Base-by-base conservation (phyloP, 495 filamentous ascomycete genomes). In the Aspergillus kassunensis region DNA sequence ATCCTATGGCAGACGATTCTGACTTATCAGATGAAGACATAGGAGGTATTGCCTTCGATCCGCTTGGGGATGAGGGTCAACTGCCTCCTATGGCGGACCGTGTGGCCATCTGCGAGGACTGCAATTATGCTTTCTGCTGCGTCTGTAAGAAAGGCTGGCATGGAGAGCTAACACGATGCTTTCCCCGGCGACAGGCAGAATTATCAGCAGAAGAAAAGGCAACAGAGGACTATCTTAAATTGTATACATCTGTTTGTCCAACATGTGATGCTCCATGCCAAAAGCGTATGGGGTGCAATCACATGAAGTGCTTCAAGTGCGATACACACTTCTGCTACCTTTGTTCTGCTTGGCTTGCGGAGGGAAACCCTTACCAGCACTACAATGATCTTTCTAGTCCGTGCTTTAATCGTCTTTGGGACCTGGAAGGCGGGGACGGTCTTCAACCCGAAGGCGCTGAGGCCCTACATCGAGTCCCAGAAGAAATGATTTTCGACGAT, bases 251-350 rank as follows among this genome's bases (percentile, higher is more conserved):
- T 0, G 81, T 84, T 9, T 98, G 93, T 62, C 93, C 93, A n/a
- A 91, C 88, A 4, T 98, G 93, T 66, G 79, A 71, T n/a, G 81
- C 86, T 2, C 89, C 88, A 0, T 84, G 83, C 18, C 88, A 97
- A 59, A 98, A 98, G 71, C 87, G 84, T 11, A 83, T 89, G 59
- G 93, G 93, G 27, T 98, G 93, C 81, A 98, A 98, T 66, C 93
- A 98, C 63, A 98, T 98, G 93, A 86, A 83, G 13, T 98, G 93
- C 65, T 90, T 86, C 67, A 84, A 87, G 49, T 98, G 93, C 72
- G 74, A 82, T 36, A 85, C 89, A 1, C 93, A 97, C 66, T 98
- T 97, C 61, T 98, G 93, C 68, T 98, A 97, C 61, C 84, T 98
- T 6, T 98, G 93, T 65, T 86, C 86, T 0, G 77, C 82, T 11